A percentile compares a stretch with the other conserved stretches of the same genome.
Evolutionary conservation across 2,329 filamentous ascomycete species (phyloP).

Genomic region (Phialophora verrucosa): DNA sequence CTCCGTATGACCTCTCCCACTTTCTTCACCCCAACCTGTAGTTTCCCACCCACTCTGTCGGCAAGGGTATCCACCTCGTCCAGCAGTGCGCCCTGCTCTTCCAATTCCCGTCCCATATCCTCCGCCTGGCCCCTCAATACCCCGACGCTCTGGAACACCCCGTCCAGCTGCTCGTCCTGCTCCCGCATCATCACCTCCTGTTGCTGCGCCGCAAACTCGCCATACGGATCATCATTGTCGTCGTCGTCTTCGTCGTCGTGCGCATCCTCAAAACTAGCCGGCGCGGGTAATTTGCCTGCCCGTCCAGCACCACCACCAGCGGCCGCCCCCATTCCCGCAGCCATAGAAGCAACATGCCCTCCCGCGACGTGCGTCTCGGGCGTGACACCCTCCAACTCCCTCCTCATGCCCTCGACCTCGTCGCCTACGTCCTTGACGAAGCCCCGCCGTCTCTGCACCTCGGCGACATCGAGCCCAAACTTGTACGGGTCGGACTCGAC

Average conservation of each 20-base stretch:
- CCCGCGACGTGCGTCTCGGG: constrained; percentile 42
- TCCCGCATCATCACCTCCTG: constrained; percentile 92
- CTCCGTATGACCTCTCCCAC: constrained; percentile 81
- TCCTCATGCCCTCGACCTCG: constrained; percentile 87
- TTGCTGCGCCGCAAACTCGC: constrained; percentile 86
- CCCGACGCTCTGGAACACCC: constrained; percentile 90
- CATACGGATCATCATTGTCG: constrained; percentile 67
- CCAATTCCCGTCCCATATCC: constrained; percentile 93
- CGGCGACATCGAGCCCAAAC: constrained; percentile 82
- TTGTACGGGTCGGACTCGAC: constrained; percentile 85
- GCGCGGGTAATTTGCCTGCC: constrained; percentile 41
- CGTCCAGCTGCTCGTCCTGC: constrained; percentile 91
- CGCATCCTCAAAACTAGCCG: constrained; percentile 29
- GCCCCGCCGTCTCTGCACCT: constrained; percentile 78
- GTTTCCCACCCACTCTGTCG: constrained; percentile 82
- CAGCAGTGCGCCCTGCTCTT: constrained; percentile 90
- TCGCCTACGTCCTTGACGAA: constrained; percentile 87
- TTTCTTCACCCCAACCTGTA: constrained; percentile 85
- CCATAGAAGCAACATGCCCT: constrained; percentile 37
- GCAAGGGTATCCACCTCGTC: constrained; percentile 82
- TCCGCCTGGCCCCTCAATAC: constrained; percentile 88
- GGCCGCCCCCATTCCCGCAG: constrained; percentile 42
- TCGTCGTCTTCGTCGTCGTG: constrained; percentile 43
- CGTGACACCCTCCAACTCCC: constrained; percentile 70
- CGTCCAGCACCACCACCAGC: constrained; percentile 35